A percentile compares a stretch with the other conserved stretches of the same genome.
phyloP scores from a whole-genome alignment of 2,329 filamentous ascomycete species.

The Simplicillium sp. region DNA sequence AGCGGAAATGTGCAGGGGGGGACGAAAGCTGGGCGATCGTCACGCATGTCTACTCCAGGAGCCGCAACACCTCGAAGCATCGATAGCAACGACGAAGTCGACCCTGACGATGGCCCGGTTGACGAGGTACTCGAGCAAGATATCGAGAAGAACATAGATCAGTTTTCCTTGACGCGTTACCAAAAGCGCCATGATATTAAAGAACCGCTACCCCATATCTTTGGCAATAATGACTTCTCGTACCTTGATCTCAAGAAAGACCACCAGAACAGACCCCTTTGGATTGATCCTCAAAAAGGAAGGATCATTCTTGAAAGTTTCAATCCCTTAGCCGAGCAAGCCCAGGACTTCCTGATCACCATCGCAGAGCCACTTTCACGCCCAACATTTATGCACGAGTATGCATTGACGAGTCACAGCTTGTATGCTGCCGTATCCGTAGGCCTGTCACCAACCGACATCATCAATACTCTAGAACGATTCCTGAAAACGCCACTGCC shows the following conservation, averaged over 20 bases:
- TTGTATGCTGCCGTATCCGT: conserved; percentile 73
- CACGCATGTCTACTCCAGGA: conserved; percentile 50
- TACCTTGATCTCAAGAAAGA: conserved; percentile 77
- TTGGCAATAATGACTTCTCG: conserved; percentile 60
- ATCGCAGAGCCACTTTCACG: conserved; percentile 89
- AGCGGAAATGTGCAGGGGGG: conserved; percentile 33
- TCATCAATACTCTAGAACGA: conserved; percentile 71
- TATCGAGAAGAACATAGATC: conserved; percentile 49
- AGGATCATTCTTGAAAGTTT: conserved; percentile 93
- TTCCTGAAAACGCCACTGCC: conserved; percentile 86
- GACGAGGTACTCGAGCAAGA: conserved; percentile 44
- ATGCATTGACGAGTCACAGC: conserved; percentile 82
- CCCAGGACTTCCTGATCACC: conserved; percentile 90
- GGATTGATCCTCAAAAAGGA: conserved; percentile 82
- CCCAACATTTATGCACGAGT: conserved; percentile 88
- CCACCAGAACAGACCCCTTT: conserved; percentile 81
- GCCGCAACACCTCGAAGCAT: conserved; percentile 50
- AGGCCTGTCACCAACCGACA: conserved; percentile 45
- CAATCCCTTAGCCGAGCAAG: conserved; percentile 74
- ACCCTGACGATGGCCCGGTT: conserved; percentile 38
- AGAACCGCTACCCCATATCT: conserved; percentile 36
- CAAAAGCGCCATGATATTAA: conserved; percentile 33
- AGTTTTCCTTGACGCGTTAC: conserved; percentile 46
- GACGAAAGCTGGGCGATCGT: conserved; percentile 46
- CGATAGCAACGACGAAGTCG: conserved; percentile 41